phyloP scores from a whole-genome alignment of 495 filamentous ascomycete genomes.

The Podospora australis region DNA sequence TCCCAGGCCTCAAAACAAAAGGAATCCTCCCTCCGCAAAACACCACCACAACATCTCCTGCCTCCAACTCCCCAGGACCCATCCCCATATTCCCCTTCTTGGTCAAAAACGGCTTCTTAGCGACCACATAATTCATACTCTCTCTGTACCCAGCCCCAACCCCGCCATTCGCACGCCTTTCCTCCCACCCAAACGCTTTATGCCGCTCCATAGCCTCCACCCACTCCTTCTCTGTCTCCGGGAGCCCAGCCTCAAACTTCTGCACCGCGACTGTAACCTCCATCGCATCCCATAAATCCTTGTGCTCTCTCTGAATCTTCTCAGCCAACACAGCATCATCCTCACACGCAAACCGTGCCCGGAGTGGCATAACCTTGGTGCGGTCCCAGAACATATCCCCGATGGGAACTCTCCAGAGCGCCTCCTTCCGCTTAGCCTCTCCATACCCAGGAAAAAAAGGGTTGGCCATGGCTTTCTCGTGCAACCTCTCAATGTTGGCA shows the following conservation, averaged over 20 bases:
- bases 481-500: not conserved
- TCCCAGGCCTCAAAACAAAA: conserved; percentile 10
- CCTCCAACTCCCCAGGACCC: conserved; percentile 2
- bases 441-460: not conserved
- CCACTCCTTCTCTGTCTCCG: not conserved
- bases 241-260: too few species aligned
- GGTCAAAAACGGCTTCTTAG: conserved; percentile 9
- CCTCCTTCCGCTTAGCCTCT: not conserved
- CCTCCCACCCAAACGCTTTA: not conserved
- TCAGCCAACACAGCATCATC: not conserved
- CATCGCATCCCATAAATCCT: too few species aligned
- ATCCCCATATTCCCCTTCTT: conserved; percentile 13
- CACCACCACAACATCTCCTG: conserved; percentile 9
- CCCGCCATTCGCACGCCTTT: not conserved
- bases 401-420: conserved; percentile 5
- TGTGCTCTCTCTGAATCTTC: too few species aligned
- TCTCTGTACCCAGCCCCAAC: not conserved
- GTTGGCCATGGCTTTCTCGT: not conserved
- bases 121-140: conserved; percentile 1
- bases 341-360: not conserved
- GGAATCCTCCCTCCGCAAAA: conserved; percentile 12
- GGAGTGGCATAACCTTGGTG: not conserved
- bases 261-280: too few species aligned
- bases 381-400: conserved; percentile 2
- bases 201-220: not conserved